Conservation (phyloP, 257 asterid species). For the Solanum etuberosum region DNA sequence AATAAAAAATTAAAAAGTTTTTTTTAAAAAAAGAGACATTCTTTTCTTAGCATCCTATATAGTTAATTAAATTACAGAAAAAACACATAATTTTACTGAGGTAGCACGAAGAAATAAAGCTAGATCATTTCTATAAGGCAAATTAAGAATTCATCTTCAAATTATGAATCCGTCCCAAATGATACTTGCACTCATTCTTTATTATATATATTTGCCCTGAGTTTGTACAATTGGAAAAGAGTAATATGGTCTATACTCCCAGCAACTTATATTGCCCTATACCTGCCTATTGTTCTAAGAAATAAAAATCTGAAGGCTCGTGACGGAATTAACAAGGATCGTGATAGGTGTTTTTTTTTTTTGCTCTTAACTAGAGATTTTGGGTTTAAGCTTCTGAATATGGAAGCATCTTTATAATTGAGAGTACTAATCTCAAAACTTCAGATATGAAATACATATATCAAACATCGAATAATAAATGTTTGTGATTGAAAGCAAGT, state of each 20-base stretch:
- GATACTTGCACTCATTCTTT: neutral
- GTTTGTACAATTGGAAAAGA: neutral
- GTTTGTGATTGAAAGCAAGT: neutral
- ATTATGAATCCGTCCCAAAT: neutral
- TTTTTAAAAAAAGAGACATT: too few relatives aligned
- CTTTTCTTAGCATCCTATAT: neutral
- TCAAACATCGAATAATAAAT: neutral
- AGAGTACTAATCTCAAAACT: neutral
- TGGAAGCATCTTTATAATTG: neutral
- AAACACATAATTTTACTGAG: neutral
- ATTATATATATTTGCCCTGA: neutral
- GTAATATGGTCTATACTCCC: neutral
- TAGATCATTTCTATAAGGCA: neutral
- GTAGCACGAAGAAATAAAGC: neutral
- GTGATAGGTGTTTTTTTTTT: fast-evolving
- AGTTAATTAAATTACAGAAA: neutral
- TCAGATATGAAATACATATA: neutral
- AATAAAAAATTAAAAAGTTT: too few relatives aligned
- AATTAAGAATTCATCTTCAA: neutral
- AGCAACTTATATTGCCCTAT: neutral
- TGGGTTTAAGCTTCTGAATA: neutral
- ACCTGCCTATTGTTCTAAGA: neutral
- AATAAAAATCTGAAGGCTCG: neutral
- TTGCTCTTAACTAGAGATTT: neutral
- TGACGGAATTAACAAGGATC: neutral